These are phyloP conservation scores for Larix kaempferi DNA, from an alignment of 75 land plant genomes.

Conservation along the genomic window DNA sequence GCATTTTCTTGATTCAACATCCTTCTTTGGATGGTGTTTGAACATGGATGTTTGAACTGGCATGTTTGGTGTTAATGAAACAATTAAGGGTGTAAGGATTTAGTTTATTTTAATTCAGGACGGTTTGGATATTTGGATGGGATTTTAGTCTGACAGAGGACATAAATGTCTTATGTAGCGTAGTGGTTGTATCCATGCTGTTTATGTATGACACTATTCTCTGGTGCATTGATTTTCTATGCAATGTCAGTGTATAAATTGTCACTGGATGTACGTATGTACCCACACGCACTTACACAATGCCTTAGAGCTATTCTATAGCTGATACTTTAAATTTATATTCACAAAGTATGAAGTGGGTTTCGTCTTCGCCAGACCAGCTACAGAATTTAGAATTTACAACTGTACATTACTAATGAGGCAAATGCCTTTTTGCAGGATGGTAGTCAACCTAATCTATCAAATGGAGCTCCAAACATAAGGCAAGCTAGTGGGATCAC, in stretches of 20 bases:
- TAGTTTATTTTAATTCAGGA: neutral
- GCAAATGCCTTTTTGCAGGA: neutral
- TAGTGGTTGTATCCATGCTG: neutral
- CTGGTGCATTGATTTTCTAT: neutral
- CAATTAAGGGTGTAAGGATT: neutral
- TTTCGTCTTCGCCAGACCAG: neutral
- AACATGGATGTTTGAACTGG: neutral
- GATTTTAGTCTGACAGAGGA: neutral
- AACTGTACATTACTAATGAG: neutral
- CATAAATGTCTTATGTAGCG: neutral
- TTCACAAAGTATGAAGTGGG: neutral
- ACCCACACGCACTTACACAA: no score
- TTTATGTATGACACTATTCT: neutral
- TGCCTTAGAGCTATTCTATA: neutral
- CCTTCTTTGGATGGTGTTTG: neutral
- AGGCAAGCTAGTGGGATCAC: neutral
- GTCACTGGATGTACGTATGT: neutral
- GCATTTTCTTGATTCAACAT: neutral
- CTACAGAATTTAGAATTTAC: neutral
- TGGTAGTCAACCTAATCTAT: constrained; percentile 7
- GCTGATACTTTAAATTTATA: neutral
- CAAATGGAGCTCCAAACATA: constrained; percentile 15
- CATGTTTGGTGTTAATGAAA: neutral
- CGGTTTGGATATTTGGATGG: neutral
- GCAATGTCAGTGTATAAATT: neutral